Percentiles rank a stretch among this genome's conserved stretches.
Evolutionary conservation across 177 flowering plant species (phyloP).

Genomic region (Vitis hybrid): DNA sequence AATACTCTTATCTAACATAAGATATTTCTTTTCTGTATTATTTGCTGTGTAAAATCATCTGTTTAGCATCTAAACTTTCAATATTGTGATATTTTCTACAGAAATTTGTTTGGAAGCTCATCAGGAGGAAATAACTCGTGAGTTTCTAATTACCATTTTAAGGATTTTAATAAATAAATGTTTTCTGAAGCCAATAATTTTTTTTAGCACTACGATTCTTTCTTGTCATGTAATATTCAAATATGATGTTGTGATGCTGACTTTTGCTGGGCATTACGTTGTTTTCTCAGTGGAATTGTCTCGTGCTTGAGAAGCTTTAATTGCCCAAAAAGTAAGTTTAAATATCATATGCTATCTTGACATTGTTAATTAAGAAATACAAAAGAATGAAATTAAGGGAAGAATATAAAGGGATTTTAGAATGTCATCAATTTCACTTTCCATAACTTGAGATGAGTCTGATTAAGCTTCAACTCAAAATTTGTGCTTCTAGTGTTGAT

Average conservation of each 20-base stretch:
- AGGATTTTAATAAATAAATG: not conserved
- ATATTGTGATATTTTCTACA: conserved; percentile 6
- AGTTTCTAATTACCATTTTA: conserved; percentile 11
- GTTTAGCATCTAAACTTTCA: not conserved
- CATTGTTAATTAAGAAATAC: too few species aligned
- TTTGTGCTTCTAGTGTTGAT: too few species aligned
- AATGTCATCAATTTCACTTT: too few species aligned
- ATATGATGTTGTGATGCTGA: conserved; percentile 9
- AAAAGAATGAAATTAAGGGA: too few species aligned
- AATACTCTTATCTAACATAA: not conserved
- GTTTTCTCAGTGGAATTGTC: conserved; percentile 25
- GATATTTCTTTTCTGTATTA: not conserved
- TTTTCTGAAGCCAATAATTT: not conserved
- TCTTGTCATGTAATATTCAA: not conserved
- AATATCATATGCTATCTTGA: not conserved
- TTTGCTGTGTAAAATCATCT: not conserved
- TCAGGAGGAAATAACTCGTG: conserved; percentile 21
- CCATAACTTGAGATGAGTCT: not conserved
- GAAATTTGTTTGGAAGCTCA: conserved; percentile 40
- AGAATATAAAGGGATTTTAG: too few species aligned
- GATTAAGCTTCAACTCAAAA: not conserved
- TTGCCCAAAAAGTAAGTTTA: conserved; percentile 41
- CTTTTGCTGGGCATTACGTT: not conserved
- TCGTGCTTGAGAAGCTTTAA: conserved; percentile 30
- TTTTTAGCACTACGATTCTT: not conserved